Evolutionary conservation across 306 rosid genomes (phyloP).

Genomic region (Elaeagnus macrophylla): DNA sequence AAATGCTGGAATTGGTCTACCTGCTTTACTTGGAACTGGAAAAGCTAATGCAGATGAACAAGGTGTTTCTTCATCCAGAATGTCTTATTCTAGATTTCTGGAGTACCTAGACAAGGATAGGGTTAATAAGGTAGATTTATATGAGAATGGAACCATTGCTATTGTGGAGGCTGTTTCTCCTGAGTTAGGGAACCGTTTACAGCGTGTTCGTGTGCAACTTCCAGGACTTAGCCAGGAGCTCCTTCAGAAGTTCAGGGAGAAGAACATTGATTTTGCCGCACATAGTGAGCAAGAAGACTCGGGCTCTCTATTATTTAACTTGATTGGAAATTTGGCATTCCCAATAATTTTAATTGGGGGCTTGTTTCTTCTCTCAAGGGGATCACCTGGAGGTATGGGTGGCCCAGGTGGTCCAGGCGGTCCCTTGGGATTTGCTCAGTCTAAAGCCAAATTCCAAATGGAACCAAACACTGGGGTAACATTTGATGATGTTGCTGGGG

Average conservation of each 20-base stretch:
- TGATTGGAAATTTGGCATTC: slow-evolving; percentile 91
- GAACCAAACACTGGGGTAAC: slow-evolving; percentile 98
- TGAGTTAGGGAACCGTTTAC: slow-evolving; percentile 80
- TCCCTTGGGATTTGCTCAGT: slow-evolving; percentile 83
- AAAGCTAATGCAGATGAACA: slow-evolving; percentile 83
- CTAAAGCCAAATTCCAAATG: slow-evolving; percentile 97
- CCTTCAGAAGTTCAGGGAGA: slow-evolving; percentile 92
- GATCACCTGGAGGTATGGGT: slow-evolving; percentile 93
- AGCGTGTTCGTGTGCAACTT: slow-evolving; percentile 89
- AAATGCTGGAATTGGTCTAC: slow-evolving; percentile 54
- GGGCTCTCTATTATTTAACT: slow-evolving; percentile 66
- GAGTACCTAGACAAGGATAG: slow-evolving; percentile 89
- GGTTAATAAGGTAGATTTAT: slow-evolving; percentile 84
- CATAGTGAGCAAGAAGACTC: slow-evolving; percentile 98
- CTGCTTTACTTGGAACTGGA: slow-evolving; percentile 55
- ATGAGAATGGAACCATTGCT: slow-evolving; percentile 85
- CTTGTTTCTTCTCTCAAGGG: slow-evolving; percentile 81
- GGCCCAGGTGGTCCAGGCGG: slow-evolving; percentile 94
- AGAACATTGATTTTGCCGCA: slow-evolving; percentile 92
- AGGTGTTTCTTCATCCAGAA: slow-evolving; percentile 83
- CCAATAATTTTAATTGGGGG: slow-evolving; percentile 90
- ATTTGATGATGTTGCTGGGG: slow-evolving; percentile 96
- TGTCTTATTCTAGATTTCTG: slow-evolving; percentile 95
- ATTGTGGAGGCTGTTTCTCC: slow-evolving; percentile 90
- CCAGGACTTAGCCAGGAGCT: slow-evolving; percentile 97